These are phyloP conservation scores for Wickerhamomyces silvicola DNA, from an alignment of 805 yeast species.

Conservation along the genomic window DNA sequence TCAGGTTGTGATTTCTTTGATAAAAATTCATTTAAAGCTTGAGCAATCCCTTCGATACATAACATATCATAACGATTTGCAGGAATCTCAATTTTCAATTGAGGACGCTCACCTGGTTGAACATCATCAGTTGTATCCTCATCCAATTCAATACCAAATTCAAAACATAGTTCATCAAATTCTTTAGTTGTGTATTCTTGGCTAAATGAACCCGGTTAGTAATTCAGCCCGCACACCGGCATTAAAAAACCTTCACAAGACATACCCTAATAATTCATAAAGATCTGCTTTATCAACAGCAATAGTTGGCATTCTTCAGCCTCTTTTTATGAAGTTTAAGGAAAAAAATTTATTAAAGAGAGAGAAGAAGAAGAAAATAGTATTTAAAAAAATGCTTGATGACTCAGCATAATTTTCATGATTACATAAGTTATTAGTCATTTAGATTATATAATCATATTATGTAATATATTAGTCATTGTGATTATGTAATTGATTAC, in stretches of 20 bases:
- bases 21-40: conserved; percentile 85
- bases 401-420: no score
- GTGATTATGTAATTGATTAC: no score
- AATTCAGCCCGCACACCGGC: no score
- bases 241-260: conserved; percentile 12
- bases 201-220: conserved; percentile 13
- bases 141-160: conserved; percentile 95
- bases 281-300: conserved; percentile 93
- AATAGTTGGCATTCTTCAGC: conserved; percentile 85
- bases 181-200: conserved; percentile 72
- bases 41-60: conserved; percentile 97
- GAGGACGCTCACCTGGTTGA: conserved; percentile 86
- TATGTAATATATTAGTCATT: no score
- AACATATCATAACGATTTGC: conserved; percentile 98
- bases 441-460: no score
- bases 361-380: background rate
- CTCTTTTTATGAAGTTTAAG: background rate
- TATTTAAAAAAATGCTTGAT: no score
- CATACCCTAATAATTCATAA: conserved; percentile 64
- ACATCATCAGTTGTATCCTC: conserved; percentile 87
- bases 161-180: conserved; percentile 95
- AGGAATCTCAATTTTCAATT: conserved; percentile 91
- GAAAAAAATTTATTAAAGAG: background rate
- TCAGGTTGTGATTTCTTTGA: conserved; percentile 62
- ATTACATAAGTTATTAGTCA: no score